Evolutionary conservation across 495 filamentous ascomycete species (phyloP).

Genomic region (Daldinia bambusicola): DNA sequence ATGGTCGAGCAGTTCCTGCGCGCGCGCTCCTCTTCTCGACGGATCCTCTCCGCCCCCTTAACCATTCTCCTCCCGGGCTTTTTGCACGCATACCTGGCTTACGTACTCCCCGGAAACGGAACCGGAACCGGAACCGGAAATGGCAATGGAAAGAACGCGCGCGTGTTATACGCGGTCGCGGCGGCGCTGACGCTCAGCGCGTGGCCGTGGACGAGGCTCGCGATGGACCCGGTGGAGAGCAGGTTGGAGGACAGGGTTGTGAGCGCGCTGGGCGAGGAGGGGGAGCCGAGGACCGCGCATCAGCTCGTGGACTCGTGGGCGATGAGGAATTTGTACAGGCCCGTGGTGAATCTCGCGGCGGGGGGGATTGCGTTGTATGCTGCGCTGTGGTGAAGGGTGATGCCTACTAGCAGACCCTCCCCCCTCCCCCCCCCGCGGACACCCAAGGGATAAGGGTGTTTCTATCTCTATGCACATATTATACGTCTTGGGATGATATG

Average conservation of each 20-base stretch:
- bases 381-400: slow-evolving; percentile 9
- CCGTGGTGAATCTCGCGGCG: slow-evolving; percentile 37
- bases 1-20: slow-evolving; percentile 65
- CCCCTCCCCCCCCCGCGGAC: too few relatives aligned
- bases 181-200: slow-evolving; percentile 55
- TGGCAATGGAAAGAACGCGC: too few relatives aligned
- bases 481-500: too few relatives aligned
- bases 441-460: neutral
- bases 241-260: slow-evolving; percentile 45
- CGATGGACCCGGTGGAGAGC: slow-evolving; percentile 58
- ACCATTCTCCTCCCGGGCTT: slow-evolving; percentile 48
- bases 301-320: slow-evolving; percentile 61
- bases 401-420: too few relatives aligned
- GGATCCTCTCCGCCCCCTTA: slow-evolving; percentile 36
- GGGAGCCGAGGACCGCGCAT: slow-evolving; percentile 52
- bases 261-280: neutral
- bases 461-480: too few relatives aligned
- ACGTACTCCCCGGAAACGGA: slow-evolving; percentile 39
- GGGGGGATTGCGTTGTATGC: slow-evolving; percentile 28
- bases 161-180: slow-evolving; percentile 55
- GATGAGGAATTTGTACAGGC: slow-evolving; percentile 57
- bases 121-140: too few relatives aligned
- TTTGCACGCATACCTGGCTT: slow-evolving; percentile 60
- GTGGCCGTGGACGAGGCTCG: slow-evolving; percentile 60
- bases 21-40: slow-evolving; percentile 42